Base-by-base conservation (phyloP, 495 filamentous ascomycete species). In the Amniculicola lignicola region DNA sequence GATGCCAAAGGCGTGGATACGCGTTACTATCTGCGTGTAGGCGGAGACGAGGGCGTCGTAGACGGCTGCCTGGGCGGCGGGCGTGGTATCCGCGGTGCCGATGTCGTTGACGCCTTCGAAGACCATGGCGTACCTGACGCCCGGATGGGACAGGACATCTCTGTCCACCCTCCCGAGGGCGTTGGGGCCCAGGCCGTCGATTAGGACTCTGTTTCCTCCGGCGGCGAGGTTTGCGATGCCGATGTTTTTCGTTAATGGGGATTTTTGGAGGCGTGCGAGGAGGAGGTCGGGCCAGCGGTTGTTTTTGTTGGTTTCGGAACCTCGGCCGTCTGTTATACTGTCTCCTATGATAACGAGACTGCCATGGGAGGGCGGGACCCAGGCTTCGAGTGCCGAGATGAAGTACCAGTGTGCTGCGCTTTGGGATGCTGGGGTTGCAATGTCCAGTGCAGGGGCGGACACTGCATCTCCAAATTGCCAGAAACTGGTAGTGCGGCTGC, bases 21-120 rank as follows among this genome's bases (percentile, higher is more conserved):
- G 76, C 0, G 67, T 72, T 4, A 74, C 75, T 21, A 88, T 82
- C 41, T 82, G 78, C 53, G 72, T 66, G 62, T 78, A 88, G 9
- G 80, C 79, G 3, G 70, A 68, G 31, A 82, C 77, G 2, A 89
- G 62, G 15, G 69, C 62, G 37, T 75, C 72, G 3, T 70, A 79
- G 35, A 85, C 74, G 7, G 62, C 47, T n/a, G 59, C 67, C 59
- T 86, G 83, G 2, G 73, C 70, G 0, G 62, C 66, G 3, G 67
- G 47, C 54, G 80, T 76, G 0, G 75, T 54, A 19, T 67, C 72
- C 1, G 74, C 79, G 6, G 69, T 69, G 23, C 84, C 83, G 39
- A 86, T 86, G 65, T 89, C 86, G 66, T 89, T 90, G 18, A 88
- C 83, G 16, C 85, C 86, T 68, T 85, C 79, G 67, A 89, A 89